phyloP scores from a whole-genome alignment of 1,284 basidiomycete genomes.

The Grifola frondosa region DNA sequence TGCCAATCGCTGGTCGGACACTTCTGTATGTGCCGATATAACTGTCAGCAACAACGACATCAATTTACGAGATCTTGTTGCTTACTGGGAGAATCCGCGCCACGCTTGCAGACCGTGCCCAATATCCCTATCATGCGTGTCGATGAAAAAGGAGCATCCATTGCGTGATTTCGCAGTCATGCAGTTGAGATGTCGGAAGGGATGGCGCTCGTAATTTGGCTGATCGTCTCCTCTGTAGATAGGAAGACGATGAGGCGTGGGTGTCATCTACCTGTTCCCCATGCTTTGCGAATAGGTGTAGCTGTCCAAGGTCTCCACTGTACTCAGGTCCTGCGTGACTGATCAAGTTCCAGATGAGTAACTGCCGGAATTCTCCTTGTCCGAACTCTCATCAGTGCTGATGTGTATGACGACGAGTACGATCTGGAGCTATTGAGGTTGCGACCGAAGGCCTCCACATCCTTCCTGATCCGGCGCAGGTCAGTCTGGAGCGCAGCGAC shows the following conservation, averaged over 20 bases:
- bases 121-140: conserved; percentile 39
- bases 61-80: no score
- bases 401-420: conserved; percentile 35
- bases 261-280: conserved; percentile 27
- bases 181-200: conserved; percentile 18
- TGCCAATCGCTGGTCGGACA: no score
- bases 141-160: no score
- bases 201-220: no score
- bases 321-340: conserved; percentile 27
- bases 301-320: no score
- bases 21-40: no score
- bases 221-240: no score
- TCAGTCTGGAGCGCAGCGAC: conserved; percentile 68
- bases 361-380: conserved; percentile 51
- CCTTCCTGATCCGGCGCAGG: conserved; percentile 63
- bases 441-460: conserved; percentile 72
- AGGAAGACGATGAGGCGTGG: conserved; percentile 32
- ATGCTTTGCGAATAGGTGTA: conserved; percentile 18
- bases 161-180: conserved; percentile 33
- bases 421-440: conserved; percentile 34
- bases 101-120: conserved; percentile 37
- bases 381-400: conserved; percentile 41
- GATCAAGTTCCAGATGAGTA: conserved; percentile 21
- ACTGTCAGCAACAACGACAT: no score
- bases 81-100: no score